Evolutionary conservation across 495 filamentous ascomycete genomes (phyloP), one percentile per base, ranked within the genome.

Genomic region (Trichoderma erinaceum): DNA sequence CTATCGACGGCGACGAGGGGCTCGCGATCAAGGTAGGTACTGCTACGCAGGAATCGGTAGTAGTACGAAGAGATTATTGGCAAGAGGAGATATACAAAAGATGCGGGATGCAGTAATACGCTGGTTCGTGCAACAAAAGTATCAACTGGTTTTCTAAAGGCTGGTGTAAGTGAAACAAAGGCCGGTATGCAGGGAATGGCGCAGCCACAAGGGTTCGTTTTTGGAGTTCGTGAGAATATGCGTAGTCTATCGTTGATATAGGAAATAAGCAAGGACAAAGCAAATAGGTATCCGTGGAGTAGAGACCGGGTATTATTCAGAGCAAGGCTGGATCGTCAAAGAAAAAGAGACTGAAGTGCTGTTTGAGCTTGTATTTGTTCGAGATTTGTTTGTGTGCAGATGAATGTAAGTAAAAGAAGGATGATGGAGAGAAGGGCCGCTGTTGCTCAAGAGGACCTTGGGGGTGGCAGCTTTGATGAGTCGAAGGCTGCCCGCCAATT

Each of bases 381-480:
- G 23, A 58, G n/a, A 4, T 61, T 61, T 7, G 56, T 32, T 61
- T 52, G 48, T 52, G 29, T 61, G 56, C 25, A 61, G n/a, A 29
- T 12, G 27, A 61, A 6, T 29, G 23, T 32, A 18, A 15, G 27
- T 61, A 61, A 61, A 15, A 16, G 25, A 61, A 29, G 25, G 56
- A 61, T 61, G 56, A 61, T 61, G 56, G 56, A 61, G 56, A 61
- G 56, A 32, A 61, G 56, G 21, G 56, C 11, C 25, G 27, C 56
- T 32, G 25, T 32, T 32, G 23, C 25, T 61, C 56, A 32, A 32
- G 27, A 32, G 16, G 56, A 21, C 25, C 25, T 61, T 13, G 56
- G 56, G 56, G 56, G 48, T 23, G 48, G 56, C 56, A 61, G 56
- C 56, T 61, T 61, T 61, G 56, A 61, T 61, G 56, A 61, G 56